These are phyloP conservation scores for Aspergillus aculeatinus DNA, from an alignment of 2,329 filamentous ascomycete genomes.

Conservation along the genomic window DNA sequence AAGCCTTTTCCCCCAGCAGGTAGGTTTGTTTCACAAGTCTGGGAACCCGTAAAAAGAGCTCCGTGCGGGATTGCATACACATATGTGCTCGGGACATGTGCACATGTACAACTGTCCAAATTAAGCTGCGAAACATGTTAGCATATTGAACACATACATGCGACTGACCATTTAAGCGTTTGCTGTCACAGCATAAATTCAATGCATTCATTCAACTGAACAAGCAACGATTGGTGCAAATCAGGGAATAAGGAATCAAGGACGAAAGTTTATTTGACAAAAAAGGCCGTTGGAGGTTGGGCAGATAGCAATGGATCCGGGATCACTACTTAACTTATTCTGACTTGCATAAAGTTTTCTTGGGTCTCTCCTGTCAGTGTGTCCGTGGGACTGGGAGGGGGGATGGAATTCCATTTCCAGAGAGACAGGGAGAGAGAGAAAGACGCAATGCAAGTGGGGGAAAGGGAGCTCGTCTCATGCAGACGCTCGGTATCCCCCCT, in stretches of 20 bases:
- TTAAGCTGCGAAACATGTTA: neutral
- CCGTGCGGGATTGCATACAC: neutral
- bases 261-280: neutral
- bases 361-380: neutral
- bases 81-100: neutral
- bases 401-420: neutral
- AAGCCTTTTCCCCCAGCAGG: neutral
- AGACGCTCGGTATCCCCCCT: neutral
- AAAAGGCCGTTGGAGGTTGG: neutral
- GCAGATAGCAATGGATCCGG: neutral
- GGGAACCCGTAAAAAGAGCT: neutral
- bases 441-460: neutral
- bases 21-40: neutral
- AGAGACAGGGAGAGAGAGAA: neutral
- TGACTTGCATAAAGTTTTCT: neutral
- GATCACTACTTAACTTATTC: neutral
- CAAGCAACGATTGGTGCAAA: neutral
- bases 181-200: neutral
- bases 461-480: neutral
- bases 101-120: neutral
- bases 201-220: no score
- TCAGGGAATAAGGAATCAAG: neutral
- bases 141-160: neutral
- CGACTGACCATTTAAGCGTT: neutral
- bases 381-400: neutral